These are phyloP conservation scores for Candida sanyaensis DNA, from an alignment of 1,139 yeast species.

Conservation along the genomic window DNA sequence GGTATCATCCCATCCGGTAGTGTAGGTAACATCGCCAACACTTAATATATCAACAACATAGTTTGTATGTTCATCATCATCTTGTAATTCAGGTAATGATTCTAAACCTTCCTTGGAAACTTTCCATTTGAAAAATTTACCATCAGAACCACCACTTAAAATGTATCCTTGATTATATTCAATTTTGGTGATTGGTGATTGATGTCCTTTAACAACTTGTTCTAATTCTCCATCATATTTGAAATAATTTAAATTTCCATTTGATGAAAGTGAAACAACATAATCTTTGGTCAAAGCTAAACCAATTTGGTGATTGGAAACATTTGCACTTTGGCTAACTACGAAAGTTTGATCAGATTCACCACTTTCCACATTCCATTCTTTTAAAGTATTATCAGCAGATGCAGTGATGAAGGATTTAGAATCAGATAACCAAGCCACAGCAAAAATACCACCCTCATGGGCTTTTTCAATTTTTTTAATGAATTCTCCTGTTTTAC, in stretches of 20 bases:
- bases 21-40: slow-evolving; percentile 33
- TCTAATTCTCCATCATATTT: slow-evolving; percentile 40
- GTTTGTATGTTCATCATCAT: slow-evolving; percentile 49
- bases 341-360: slow-evolving; percentile 39
- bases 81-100: slow-evolving; percentile 18
- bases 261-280: slow-evolving; percentile 66
- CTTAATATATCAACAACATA: slow-evolving; percentile 51
- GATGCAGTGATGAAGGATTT: slow-evolving; percentile 73
- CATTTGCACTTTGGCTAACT: slow-evolving; percentile 27
- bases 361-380: slow-evolving; percentile 50
- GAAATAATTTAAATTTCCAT: slow-evolving; percentile 72
- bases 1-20: slow-evolving; percentile 92
- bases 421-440: slow-evolving; percentile 69
- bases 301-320: slow-evolving; percentile 78
- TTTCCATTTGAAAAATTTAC: slow-evolving; percentile 66
- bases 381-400: slow-evolving; percentile 75
- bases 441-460: slow-evolving; percentile 77
- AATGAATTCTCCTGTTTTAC: slow-evolving; percentile 77
- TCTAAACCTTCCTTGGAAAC: slow-evolving; percentile 27
- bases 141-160: slow-evolving; percentile 83
- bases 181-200: slow-evolving; percentile 66
- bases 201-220: slow-evolving; percentile 70
- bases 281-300: slow-evolving; percentile 63
- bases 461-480: slow-evolving; percentile 58
- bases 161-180: slow-evolving; percentile 27